Conservation (phyloP, 176 grass and related monocot species). For the Saccharum spontaneum region DNA sequence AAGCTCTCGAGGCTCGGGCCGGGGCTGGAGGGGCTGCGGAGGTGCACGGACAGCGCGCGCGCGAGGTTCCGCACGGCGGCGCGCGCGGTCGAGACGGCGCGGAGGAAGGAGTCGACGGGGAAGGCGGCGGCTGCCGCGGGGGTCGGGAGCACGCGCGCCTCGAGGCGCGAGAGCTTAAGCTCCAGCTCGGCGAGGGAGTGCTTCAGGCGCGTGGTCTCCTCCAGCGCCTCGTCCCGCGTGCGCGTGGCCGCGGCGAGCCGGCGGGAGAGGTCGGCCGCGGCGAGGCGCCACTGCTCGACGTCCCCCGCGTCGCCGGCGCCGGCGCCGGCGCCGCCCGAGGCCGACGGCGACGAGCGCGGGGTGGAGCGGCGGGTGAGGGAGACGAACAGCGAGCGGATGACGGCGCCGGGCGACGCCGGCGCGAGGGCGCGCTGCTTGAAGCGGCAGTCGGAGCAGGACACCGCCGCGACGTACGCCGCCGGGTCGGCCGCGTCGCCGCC, state of each 20-base stretch:
- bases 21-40: conserved; percentile 44
- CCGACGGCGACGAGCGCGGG: conserved; percentile 42
- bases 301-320: neutral
- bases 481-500: conserved; percentile 15
- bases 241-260: conserved; percentile 74
- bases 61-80: conserved; percentile 70
- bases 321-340: neutral
- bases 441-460: conserved; percentile 60
- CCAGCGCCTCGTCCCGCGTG: conserved; percentile 78
- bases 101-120: conserved; percentile 52
- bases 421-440: conserved; percentile 50
- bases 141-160: conserved; percentile 46
- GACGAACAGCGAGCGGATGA: conserved; percentile 59
- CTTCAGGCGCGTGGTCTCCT: conserved; percentile 71
- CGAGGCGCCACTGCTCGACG: conserved; percentile 71
- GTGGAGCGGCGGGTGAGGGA: conserved; percentile 73
- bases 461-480: conserved; percentile 58
- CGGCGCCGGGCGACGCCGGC: conserved; percentile 55
- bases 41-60: conserved; percentile 70
- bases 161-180: conserved; percentile 67
- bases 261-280: conserved; percentile 66
- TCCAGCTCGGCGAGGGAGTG: conserved; percentile 79
- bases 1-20: conserved; percentile 69
- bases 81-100: conserved; percentile 58
- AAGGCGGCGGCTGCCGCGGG: conserved; percentile 16